phyloP scores from a whole-genome alignment of 2,329 filamentous ascomycete genomes.

The Aspergillus jensenii region DNA sequence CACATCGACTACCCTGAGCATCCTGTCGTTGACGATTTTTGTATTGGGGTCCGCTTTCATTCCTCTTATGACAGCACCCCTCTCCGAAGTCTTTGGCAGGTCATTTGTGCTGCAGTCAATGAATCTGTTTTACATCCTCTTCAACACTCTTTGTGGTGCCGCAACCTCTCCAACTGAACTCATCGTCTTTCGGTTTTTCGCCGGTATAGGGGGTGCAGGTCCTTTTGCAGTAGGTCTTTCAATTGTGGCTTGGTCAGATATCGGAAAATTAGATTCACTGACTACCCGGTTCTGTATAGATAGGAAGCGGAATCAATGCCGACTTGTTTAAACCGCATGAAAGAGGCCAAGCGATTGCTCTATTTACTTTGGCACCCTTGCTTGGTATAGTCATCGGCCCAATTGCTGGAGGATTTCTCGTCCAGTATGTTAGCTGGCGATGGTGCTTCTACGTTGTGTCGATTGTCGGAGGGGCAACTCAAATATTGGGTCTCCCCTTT shows the following conservation, averaged over 20 bases:
- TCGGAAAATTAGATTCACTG: too few species aligned
- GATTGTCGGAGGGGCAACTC: slow-evolving; percentile 60
- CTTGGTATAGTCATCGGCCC: slow-evolving; percentile 66
- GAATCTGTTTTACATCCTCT: slow-evolving; percentile 17
- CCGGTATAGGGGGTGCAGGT: slow-evolving; percentile 59
- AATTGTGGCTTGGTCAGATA: slow-evolving; percentile 25
- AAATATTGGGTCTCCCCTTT: slow-evolving; percentile 60
- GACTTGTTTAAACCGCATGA: slow-evolving; percentile 63
- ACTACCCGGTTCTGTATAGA: slow-evolving; percentile 33
- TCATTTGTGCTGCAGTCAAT: slow-evolving; percentile 12
- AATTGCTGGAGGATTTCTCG: slow-evolving; percentile 64
- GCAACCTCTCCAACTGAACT: slow-evolving; percentile 35
- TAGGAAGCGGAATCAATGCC: slow-evolving; percentile 15
- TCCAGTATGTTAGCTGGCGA: slow-evolving; percentile 64
- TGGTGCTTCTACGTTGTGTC: slow-evolving; percentile 71
- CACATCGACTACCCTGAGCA: slow-evolving; percentile 39
- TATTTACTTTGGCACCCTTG: slow-evolving; percentile 63
- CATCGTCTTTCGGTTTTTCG: slow-evolving; percentile 57
- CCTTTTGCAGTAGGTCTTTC: slow-evolving; percentile 21
- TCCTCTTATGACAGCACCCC: slow-evolving; percentile 16
- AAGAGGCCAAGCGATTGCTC: slow-evolving; percentile 60
- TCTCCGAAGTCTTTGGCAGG: slow-evolving; percentile 18
- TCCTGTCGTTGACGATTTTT: slow-evolving; percentile 56
- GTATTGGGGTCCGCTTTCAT: slow-evolving; percentile 51
- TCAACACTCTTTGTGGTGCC: slow-evolving; percentile 27